phyloP scores from a whole-genome alignment of 345 rosid genomes.

The Ailanthus altissimus region DNA sequence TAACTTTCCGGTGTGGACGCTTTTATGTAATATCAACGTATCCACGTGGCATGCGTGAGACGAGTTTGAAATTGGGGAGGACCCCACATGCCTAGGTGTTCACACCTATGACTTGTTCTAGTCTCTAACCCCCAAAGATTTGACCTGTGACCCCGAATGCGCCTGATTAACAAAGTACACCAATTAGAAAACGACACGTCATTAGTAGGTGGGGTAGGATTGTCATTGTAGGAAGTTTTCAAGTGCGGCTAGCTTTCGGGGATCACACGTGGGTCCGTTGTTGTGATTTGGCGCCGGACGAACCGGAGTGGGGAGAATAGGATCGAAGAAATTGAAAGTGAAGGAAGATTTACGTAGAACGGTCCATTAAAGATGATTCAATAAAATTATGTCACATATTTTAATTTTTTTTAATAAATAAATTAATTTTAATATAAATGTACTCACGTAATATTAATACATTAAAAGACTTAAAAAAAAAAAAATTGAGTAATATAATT shows the following conservation, averaged over 20 bases:
- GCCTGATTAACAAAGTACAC: neutral
- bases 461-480: too few species aligned
- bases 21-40: neutral
- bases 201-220: neutral
- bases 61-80: neutral
- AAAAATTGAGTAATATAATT: too few species aligned
- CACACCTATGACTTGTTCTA: conserved; percentile 29
- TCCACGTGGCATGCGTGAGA: conserved; percentile 40
- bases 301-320: conserved; percentile 5
- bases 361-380: too few species aligned
- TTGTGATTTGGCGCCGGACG: conserved; percentile 13
- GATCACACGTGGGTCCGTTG: conserved; percentile 4
- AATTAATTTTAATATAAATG: too few species aligned
- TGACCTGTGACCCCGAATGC: conserved; percentile 6
- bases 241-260: neutral
- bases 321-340: neutral
- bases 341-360: too few species aligned
- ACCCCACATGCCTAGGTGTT: conserved; percentile 20
- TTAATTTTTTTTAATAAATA: too few species aligned
- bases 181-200: neutral
- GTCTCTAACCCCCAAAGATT: conserved; percentile 11
- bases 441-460: too few species aligned
- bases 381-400: too few species aligned
- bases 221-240: neutral
- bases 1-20: conserved; percentile 27